Evolutionary conservation across 768 basidiomycete species (phyloP).

Genomic region (Cystofilobasidium macerans): DNA sequence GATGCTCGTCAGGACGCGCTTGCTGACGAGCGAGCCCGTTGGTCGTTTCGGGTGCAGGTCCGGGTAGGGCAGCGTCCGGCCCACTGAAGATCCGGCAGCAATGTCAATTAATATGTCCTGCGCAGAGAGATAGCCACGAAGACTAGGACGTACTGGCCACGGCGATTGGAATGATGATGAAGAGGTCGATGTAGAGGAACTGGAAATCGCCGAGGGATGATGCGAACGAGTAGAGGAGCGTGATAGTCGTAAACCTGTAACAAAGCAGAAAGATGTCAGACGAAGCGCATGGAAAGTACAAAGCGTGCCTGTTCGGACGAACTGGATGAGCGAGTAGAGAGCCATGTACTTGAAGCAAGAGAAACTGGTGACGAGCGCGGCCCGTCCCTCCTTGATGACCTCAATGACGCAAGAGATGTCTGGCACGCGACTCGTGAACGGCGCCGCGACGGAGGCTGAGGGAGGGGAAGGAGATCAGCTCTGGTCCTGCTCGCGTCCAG

Average conservation of each 20-base stretch:
- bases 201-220: slow-evolving; percentile 94
- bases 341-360: slow-evolving; percentile 99
- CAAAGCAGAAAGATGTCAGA: background rate
- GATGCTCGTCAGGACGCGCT: slow-evolving; percentile 84
- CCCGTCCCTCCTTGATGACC: slow-evolving; percentile 90
- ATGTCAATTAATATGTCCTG: too few relatives aligned
- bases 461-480: background rate
- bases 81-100: slow-evolving; percentile 52
- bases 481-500: too few relatives aligned
- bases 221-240: slow-evolving; percentile 87
- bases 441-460: slow-evolving; percentile 61
- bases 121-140: background rate
- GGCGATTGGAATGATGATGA: slow-evolving; percentile 94
- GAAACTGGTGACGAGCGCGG: slow-evolving; percentile 93
- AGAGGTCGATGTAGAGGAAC: slow-evolving; percentile 84
- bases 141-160: slow-evolving; percentile 66
- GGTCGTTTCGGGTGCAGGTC: slow-evolving; percentile 79
- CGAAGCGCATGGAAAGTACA: background rate
- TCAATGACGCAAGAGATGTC: slow-evolving; percentile 94
- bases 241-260: slow-evolving; percentile 74
- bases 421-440: slow-evolving; percentile 81
- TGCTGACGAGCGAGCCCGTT: slow-evolving; percentile 89
- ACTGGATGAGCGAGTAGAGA: slow-evolving; percentile 88
- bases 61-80: slow-evolving; percentile 79
- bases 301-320: background rate